Evolutionary conservation across 2,329 filamentous ascomycete genomes (phyloP), one percentile per base, ranked within the genome.

Genomic region (Epichloe sibirici): DNA sequence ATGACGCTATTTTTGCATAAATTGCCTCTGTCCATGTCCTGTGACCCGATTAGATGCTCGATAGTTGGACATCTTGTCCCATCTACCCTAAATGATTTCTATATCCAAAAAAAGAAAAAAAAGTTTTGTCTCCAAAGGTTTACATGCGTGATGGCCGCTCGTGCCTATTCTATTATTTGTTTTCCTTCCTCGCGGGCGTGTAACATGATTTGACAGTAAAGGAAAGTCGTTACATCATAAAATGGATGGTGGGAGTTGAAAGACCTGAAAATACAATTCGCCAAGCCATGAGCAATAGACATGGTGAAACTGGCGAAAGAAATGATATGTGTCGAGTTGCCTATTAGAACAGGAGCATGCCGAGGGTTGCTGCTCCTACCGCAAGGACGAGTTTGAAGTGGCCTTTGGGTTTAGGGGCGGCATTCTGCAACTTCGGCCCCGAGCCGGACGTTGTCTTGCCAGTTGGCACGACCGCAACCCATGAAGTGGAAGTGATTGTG

Each of bases 401-500:
- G 34, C 56, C 57, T 3, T 60, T 60, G 38, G 54, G 55, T 23
- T 55, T 58, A 11, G 56, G 55, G 17, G 66, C 70, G 4, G 59
- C 65, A 56, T 69, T 70, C 57, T 74, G 71, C 34, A 74, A 61
- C 34, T 61, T 63, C 38, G 69, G 65, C 42, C 62, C 60, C 51
- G 58, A 58, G 53, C 58, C 53, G 23, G 56, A 55, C n/a, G 63
- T 62, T 9, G 65, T 51, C 34, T 63, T 57, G 23, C 61, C 57
- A 1, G 67, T 64, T 1, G 72, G 69, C 11, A 70, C 65, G 40
- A 73, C 70, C 23, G 66, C 69, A 3, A 78, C 74, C 60, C 67
- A 74, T 0, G 74, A 74, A 1, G 75, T 78, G n/a, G 69, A 69
- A 11, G 74, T 77, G 48, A 77, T 63, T 12, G 71, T 68, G 3